A percentile compares a stretch with the other conserved stretches of the same genome.
These are phyloP conservation scores for Pisolithus thermaeus DNA, from an alignment of 1,284 basidiomycete genomes.

Conservation along the genomic window DNA sequence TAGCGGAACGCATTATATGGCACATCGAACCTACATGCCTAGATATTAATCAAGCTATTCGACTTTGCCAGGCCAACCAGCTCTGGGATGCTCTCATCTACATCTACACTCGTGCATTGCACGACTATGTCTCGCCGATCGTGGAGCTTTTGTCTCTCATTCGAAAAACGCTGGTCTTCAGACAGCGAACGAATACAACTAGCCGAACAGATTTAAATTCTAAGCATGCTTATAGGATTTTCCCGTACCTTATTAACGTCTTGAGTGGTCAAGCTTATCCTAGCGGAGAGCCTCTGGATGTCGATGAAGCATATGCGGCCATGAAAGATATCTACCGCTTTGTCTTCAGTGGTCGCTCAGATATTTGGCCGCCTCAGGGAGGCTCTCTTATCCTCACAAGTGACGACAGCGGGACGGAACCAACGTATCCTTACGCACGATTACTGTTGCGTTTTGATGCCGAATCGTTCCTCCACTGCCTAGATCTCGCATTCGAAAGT, in stretches of 20 bases:
- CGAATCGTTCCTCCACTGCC: conserved; percentile 89
- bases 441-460: conserved; percentile 86
- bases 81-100: conserved; percentile 95
- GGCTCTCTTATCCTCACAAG: conserved; percentile 71
- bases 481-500: conserved; percentile 96
- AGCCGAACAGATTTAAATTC: conserved; percentile 18
- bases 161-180: conserved; percentile 46
- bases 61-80: conserved; percentile 74
- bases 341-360: conserved; percentile 78
- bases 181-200: conserved; percentile 3
- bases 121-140: conserved; percentile 86
- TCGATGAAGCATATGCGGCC: conserved; percentile 54
- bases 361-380: conserved; percentile 73
- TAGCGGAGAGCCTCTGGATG: conserved; percentile 64
- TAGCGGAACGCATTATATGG: conserved; percentile 90
- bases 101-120: conserved; percentile 84
- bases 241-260: conserved; percentile 83
- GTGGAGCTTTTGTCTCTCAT: conserved; percentile 81
- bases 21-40: conserved; percentile 89
- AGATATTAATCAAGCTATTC: conserved; percentile 92
- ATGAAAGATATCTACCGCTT: conserved; percentile 74
- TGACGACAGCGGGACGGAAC: conserved; percentile 65
- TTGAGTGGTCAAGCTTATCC: conserved; percentile 89
- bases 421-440: conserved; percentile 85
- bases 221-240: conserved; percentile 87